phyloP scores from a whole-genome alignment of 805 yeast genomes.

The Kluyveromyces siamensis region DNA sequence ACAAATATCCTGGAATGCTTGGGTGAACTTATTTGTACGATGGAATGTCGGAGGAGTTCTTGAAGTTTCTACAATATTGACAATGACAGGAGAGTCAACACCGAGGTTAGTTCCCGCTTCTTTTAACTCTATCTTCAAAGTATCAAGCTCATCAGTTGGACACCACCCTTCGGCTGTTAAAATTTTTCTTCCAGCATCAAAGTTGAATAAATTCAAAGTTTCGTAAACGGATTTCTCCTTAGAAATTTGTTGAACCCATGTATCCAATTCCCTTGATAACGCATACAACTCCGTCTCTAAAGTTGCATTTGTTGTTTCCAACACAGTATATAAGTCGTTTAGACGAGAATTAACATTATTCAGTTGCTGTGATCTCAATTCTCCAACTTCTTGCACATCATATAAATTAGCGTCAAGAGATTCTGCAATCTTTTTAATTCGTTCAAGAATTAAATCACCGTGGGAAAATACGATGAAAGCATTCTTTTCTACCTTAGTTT shows the following conservation, averaged over 20 bases:
- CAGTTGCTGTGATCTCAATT: constrained; percentile 32
- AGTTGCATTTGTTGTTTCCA: constrained; percentile 42
- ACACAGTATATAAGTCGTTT: constrained; percentile 41
- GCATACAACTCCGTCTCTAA: constrained; percentile 59
- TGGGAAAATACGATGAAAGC: constrained; percentile 64
- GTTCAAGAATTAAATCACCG: constrained; percentile 50
- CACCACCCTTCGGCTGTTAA: constrained; percentile 72
- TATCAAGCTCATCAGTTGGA: constrained; percentile 44
- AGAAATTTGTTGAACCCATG: constrained; percentile 46
- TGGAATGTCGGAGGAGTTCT: constrained; percentile 67
- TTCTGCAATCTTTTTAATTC: constrained; percentile 59
- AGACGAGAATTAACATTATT: constrained; percentile 32
- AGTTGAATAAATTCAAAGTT: constrained; percentile 56
- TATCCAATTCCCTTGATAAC: constrained; percentile 48
- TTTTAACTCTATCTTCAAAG: constrained; percentile 38
- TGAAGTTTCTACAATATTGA: constrained; percentile 55
- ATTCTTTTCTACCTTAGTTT: constrained; percentile 42
- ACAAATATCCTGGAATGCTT: constrained; percentile 58
- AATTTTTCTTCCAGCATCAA: constrained; percentile 57
- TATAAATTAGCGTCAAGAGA: constrained; percentile 59
- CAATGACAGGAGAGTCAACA: constrained; percentile 34
- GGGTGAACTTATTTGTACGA: constrained; percentile 59
- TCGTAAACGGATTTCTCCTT: constrained; percentile 52
- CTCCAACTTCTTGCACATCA: constrained; percentile 38
- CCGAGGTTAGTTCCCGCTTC: constrained; percentile 27